A percentile compares a stretch with the other conserved stretches of the same genome.
Conservation (phyloP, 441 rosid genomes). For the Melastoma candidum region DNA sequence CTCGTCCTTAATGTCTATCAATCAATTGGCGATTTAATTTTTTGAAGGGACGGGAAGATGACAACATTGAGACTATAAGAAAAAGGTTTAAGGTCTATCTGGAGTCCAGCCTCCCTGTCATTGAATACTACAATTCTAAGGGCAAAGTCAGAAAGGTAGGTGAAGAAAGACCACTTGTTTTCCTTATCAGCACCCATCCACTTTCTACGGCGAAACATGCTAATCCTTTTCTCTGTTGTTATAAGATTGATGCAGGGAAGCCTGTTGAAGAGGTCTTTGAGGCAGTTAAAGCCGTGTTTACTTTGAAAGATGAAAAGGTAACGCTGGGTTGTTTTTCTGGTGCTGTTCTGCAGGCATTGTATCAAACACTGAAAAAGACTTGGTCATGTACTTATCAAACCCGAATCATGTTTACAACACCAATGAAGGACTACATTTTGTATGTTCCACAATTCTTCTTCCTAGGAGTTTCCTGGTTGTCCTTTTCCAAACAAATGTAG, state of each 20-base stretch:
- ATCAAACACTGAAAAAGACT: too few species aligned
- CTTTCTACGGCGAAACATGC: too few species aligned
- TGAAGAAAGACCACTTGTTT: constrained; percentile 1
- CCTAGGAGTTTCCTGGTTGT: too few species aligned
- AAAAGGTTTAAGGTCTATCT: constrained; percentile 73
- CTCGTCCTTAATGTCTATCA: background rate
- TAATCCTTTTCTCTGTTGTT: constrained; percentile 10
- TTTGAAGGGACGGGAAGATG: constrained; percentile 85
- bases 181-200: too few species aligned
- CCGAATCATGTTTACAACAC: too few species aligned
- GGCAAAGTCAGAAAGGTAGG: constrained; percentile 78
- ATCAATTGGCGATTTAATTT: background rate
- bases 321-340: constrained; percentile 2
- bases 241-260: constrained; percentile 76
- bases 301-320: constrained; percentile 48
- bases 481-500: too few species aligned
- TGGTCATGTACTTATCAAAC: too few species aligned
- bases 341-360: too few species aligned
- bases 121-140: constrained; percentile 51
- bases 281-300: constrained; percentile 47
- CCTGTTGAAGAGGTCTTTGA: constrained; percentile 67
- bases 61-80: constrained; percentile 79
- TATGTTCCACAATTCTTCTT: too few species aligned
- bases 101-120: constrained; percentile 75
- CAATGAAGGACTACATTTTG: too few species aligned